Base-by-base conservation (phyloP, 2,329 filamentous ascomycete species). In the Pseudogymnoascus verrucosus region DNA sequence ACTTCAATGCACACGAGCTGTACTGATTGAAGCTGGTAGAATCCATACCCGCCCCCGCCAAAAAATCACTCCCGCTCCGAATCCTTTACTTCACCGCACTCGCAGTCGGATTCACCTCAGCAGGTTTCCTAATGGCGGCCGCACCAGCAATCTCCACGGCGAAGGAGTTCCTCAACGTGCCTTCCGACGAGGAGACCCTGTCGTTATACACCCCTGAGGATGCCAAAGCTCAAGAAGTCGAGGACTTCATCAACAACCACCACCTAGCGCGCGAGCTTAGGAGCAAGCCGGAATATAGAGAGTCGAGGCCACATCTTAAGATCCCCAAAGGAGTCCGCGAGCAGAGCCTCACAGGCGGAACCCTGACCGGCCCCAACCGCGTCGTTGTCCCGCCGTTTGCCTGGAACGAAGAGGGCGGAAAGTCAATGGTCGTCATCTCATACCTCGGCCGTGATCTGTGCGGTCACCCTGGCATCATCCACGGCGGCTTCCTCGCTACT, bases 401-500 rank as follows among this genome's bases (percentile, higher is more conserved):
- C 5, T 98, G 93, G 82, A 81, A 79, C 62, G 89, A 95, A 68
- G 81, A 84, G 21, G 84, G 81, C 28, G 89, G 90, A 62, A 87
- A 86, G 77, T 83, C 81, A 60, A 78, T 90, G 63, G 85, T 93
- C 5, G 84, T 86, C 12, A 82, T 98, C 44, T 82, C 87, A 62
- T 93, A 93, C 73, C 81, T 96, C 0, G 93, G 93, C 1, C 77
- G 82, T 2, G 87, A 90, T 70, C 79, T 98, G 42, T 97, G 91
- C 73, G 93, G 93, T 1, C 93, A 98, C 75, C 90, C 91, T 5
- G 91, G 90, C 2, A 91, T 98, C 66, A 84, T 97, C 5, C 95
- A 98, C 74, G 93, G 93, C 61, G 93, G 93, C 0, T 78, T 96
- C 67, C 79, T 98, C 64, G 93, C 93, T n/a, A 97, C 93, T 11